Base-by-base conservation (phyloP, 768 basidiomycete genomes). In the Pluteus cervinus region DNA sequence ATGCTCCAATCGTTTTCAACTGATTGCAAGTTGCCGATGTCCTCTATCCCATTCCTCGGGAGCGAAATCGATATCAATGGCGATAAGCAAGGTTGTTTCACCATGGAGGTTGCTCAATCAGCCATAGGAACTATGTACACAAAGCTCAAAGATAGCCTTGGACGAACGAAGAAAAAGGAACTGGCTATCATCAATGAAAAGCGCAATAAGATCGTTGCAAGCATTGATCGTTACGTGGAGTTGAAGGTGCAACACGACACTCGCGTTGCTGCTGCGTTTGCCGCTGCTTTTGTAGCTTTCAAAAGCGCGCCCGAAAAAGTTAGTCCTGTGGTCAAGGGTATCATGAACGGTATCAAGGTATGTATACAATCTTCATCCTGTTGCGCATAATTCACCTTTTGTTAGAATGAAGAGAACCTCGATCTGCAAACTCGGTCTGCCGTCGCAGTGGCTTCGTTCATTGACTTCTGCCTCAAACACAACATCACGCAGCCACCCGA, bases 341-440 rank as follows among this genome's bases (percentile, higher is more conserved):
- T 98, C 39, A 98, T 97, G 86, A 94, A 91, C 40, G 89, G 92
- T 16, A 83, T 98, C 67, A 98, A 96, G 78, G 93, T 89, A 36
- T 29, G 74, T 40, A 31, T 33, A 37, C 23, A n/a, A 12, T 29
- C 24, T 23, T 37, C 10, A 7, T 22, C 5, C 22, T 15, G 10
- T 40, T 17, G 24, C 11, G 30, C 43, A 49, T 36, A 45, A 39
- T 16, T 45, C 7, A 34, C 31, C 41, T 41, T 22, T 5, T 16
- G 21, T 3, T 46, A 90, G 87, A 83, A 75, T 45, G 96, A 99
- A 56, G 86, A 88, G 45, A 96, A 93, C 46, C 43, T 78, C 22
- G 81, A 92, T 50, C 71, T 98, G 4, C 96, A 99, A 57, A 77
- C 66, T 17, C 86, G 94, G 8, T 89, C 91, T 1, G 94, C 94